Evolutionary conservation across 1,284 basidiomycete genomes (phyloP).

Genomic region (Sporisorium exsertum): DNA sequence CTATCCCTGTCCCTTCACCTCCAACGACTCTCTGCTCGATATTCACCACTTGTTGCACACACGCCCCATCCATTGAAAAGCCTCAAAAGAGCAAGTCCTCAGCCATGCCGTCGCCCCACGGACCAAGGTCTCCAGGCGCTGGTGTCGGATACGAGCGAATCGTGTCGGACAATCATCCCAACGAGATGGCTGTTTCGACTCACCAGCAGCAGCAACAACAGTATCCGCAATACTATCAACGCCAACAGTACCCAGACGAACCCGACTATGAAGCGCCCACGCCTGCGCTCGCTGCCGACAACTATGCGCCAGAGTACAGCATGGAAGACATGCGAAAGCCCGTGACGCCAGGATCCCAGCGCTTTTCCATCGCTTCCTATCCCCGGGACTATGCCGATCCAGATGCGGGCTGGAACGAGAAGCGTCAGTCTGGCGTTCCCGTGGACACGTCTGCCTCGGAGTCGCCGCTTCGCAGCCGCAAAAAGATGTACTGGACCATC

Average conservation of each 20-base stretch:
- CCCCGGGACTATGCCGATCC: constrained; percentile 34
- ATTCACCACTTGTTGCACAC: background rate
- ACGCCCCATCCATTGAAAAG: background rate
- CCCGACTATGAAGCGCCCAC: constrained; percentile 31
- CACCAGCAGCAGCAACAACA: constrained; percentile 14
- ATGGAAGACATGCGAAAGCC: constrained; percentile 46
- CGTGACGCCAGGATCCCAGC: constrained; percentile 12
- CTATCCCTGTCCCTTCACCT: background rate
- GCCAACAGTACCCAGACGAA: constrained; percentile 24
- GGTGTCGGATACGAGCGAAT: constrained; percentile 24
- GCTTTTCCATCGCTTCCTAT: constrained; percentile 17
- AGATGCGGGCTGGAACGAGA: constrained; percentile 41
- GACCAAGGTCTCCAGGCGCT: constrained; percentile 10
- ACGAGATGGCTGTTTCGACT: constrained; percentile 10
- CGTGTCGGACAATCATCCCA: constrained; percentile 11
- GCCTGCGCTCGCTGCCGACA: constrained; percentile 37
- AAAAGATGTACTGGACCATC: constrained; percentile 33
- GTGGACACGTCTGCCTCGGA: background rate
- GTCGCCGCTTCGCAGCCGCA: constrained; percentile 7
- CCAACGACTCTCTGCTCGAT: background rate
- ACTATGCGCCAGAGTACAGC: constrained; percentile 39
- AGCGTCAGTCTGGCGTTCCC: constrained; percentile 28
- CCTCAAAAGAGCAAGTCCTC: background rate
- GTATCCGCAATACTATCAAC: constrained; percentile 25
- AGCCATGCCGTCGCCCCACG: constrained; percentile 28